These are phyloP conservation scores for Apiotrichum brassicae DNA, from an alignment of 1,284 basidiomycete species.

Conservation along the genomic window DNA sequence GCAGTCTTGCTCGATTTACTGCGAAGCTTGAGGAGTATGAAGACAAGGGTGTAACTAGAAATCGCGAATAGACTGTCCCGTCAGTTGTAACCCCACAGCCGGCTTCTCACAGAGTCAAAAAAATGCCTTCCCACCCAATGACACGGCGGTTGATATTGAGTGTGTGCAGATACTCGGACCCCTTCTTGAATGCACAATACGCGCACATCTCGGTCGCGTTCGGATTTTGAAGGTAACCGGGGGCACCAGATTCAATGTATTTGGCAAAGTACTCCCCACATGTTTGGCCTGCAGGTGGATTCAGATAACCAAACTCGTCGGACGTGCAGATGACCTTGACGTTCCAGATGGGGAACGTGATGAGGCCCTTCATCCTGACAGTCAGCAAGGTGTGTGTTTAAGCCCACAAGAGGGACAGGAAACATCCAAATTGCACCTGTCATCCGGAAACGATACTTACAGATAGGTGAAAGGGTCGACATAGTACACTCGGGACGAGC, in stretches of 20 bases:
- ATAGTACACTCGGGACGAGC: conserved; percentile 9
- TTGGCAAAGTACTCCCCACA: conserved; percentile 19
- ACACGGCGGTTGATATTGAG: conserved; percentile 17
- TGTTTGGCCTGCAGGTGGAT: conserved; percentile 24
- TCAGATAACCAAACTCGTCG: conserved; percentile 21
- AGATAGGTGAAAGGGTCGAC: conserved; percentile 20
- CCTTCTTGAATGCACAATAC: conserved; percentile 18
- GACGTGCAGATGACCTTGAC: conserved; percentile 18
- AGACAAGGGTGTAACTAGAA: conserved; percentile 11
- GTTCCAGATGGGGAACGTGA: conserved; percentile 17
- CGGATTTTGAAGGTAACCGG: conserved; percentile 7
- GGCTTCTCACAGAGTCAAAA: conserved; percentile 8
- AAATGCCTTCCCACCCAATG: conserved; percentile 16
- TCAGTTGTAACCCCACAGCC: background rate
- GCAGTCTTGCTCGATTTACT: conserved; percentile 32
- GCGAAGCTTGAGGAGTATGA: conserved; percentile 14
- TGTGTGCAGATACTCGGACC: conserved; percentile 17
- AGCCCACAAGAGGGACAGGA: too few species aligned
- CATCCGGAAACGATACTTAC: background rate
- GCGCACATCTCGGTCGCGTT: conserved; percentile 15
- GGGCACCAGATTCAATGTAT: background rate
- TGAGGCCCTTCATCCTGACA: conserved; percentile 8
- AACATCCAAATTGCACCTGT: background rate
- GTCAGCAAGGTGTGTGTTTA: too few species aligned
- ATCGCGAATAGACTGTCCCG: conserved; percentile 10